phyloP scores from a whole-genome alignment of 2,329 filamentous ascomycete species.

The Alternaria gansuensis region DNA sequence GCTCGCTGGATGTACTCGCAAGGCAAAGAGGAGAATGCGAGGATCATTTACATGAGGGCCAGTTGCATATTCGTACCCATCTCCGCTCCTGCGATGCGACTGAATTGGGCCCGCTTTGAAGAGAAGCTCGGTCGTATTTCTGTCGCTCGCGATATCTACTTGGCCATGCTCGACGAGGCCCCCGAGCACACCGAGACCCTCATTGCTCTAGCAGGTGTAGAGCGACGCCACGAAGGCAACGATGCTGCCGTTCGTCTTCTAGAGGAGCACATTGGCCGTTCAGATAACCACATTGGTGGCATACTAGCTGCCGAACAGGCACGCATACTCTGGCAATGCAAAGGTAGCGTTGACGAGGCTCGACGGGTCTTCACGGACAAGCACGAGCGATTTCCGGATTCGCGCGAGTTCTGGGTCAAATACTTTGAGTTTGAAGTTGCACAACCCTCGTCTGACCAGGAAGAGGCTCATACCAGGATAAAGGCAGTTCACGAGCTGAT shows the following conservation, averaged over 20 bases:
- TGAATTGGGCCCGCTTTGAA: slow-evolving; percentile 95
- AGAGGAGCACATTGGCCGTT: slow-evolving; percentile 77
- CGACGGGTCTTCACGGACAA: slow-evolving; percentile 85
- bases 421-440: slow-evolving; percentile 90
- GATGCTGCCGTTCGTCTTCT: slow-evolving; percentile 86
- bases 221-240: slow-evolving; percentile 82
- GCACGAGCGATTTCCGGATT: slow-evolving; percentile 83
- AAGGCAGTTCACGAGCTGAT: slow-evolving; percentile 82
- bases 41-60: slow-evolving; percentile 90
- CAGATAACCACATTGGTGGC: slow-evolving; percentile 82
- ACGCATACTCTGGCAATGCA: slow-evolving; percentile 83
- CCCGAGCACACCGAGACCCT: slow-evolving; percentile 89
- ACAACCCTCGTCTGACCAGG: slow-evolving; percentile 73
- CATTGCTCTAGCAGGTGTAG: slow-evolving; percentile 84
- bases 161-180: slow-evolving; percentile 76
- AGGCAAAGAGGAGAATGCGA: slow-evolving; percentile 85
- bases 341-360: slow-evolving; percentile 80
- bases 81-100: slow-evolving; percentile 79
- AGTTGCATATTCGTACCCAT: slow-evolving; percentile 87
- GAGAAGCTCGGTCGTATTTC: slow-evolving; percentile 81
- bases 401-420: slow-evolving; percentile 85
- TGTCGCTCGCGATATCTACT: slow-evolving; percentile 84
- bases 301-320: slow-evolving; percentile 91
- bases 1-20: slow-evolving; percentile 84
- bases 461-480: slow-evolving; percentile 75